A percentile compares a stretch with the other conserved stretches of the same genome.
Conservation (phyloP, 768 basidiomycete genomes). For the Kondoa malvinella region DNA sequence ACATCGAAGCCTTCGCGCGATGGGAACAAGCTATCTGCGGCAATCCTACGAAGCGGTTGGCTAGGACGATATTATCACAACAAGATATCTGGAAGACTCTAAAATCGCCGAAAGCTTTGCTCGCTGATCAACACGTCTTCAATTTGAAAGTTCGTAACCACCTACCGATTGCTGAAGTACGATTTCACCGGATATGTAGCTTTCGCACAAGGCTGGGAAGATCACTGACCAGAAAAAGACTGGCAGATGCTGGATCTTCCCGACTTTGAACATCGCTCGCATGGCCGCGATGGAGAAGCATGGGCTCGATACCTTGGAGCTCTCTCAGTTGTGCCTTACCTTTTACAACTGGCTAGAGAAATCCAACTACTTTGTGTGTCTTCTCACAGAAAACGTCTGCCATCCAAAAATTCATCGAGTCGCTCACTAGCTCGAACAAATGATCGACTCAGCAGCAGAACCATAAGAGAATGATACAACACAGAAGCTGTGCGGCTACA, state of each 20-base stretch:
- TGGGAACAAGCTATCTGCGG: no score
- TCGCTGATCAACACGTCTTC: no score
- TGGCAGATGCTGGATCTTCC: conserved; percentile 46
- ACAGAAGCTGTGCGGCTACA: conserved; percentile 52
- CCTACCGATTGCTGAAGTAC: no score
- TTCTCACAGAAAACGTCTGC: no score
- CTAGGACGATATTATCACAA: no score
- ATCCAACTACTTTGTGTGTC: conserved; percentile 57
- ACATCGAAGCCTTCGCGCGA: no score
- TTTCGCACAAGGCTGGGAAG: conserved; percentile 16
- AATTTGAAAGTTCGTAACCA: no score
- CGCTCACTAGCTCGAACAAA: conserved; percentile 74
- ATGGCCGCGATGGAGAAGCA: conserved; percentile 1
- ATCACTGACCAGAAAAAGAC: conserved; percentile 27
- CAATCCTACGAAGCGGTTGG: no score
- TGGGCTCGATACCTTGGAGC: conserved; percentile 48
- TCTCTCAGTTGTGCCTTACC: conserved; percentile 49
- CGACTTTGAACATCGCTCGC: conserved; percentile 50
- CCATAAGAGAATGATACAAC: conserved; percentile 72
- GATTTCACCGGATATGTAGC: no score
- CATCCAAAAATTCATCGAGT: no score
- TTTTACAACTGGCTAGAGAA: conserved; percentile 94
- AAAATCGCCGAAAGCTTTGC: no score
- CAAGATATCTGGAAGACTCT: no score
- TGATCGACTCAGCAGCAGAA: conserved; percentile 60